Base-by-base conservation (phyloP, 495 filamentous ascomycete species). In the Penicillium paradoxum region DNA sequence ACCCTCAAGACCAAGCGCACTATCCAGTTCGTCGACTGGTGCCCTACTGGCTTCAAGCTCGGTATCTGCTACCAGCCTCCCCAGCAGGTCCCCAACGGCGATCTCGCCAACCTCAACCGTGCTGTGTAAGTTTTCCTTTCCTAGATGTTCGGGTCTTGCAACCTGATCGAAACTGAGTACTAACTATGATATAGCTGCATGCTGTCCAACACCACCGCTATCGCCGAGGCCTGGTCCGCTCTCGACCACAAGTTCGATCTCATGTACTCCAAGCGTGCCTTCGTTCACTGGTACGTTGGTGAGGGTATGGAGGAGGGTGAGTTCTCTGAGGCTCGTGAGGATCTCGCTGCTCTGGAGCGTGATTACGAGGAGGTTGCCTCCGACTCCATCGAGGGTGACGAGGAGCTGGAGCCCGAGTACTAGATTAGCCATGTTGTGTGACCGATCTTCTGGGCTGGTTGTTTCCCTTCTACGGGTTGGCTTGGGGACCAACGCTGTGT, bases 251-350 rank as follows among this genome's bases (percentile, higher is more conserved):
- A 98, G 77, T 98, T 98, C 77, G 93, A 98, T 63, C 90, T 98
- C 68, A 98, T 98, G 93, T 97, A 97, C 83, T 91, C 91, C 70
- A 98, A 98, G 85, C 93, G 93, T 75, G 93, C 93, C 50, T 98
- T 98, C 78, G 93, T 98, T 45, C 93, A 98, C 77, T 98, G 93
- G 93, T 98, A 98, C 65, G 93, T 98, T 70, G 93, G 93, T 77
- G 93, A 98, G 81, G 93, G 93, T 83, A 98, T 98, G 93, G 93
- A 98, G 81, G 93, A 98, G 75, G 93, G 93, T 68, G 93, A 98
- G 74, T 98, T 98, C 81, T 95, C 90, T 43, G 93, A 98, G 82
- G 93, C 93, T 47, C 89, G 93, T 73, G 93, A 98, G 80, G 93
- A 98, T 75, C 73, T 98, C 65, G 93, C 93, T 65, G 93, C 93